These are phyloP conservation scores for Leptoxyphium fumago DNA, from an alignment of 2,329 filamentous ascomycete genomes.

Conservation along the genomic window DNA sequence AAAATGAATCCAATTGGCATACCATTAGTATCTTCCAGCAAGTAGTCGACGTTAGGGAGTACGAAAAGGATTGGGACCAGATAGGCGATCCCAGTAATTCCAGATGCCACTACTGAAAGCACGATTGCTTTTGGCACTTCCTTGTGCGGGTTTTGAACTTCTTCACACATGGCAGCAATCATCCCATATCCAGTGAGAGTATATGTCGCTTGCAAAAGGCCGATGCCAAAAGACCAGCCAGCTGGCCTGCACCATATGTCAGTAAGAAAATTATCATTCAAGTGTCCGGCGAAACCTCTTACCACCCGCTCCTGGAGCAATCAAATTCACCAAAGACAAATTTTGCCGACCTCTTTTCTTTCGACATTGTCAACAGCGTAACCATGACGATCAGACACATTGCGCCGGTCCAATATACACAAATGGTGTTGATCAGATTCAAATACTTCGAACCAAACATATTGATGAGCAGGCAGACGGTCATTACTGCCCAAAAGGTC, in stretches of 20 bases:
- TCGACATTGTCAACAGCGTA: constrained; percentile 43
- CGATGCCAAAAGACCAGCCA: constrained; percentile 61
- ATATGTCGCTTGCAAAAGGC: constrained; percentile 50
- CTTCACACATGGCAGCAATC: constrained; percentile 59
- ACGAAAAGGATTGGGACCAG: constrained; percentile 64
- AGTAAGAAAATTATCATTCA: no score
- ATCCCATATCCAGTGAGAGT: constrained; percentile 55
- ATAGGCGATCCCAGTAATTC: constrained; percentile 51
- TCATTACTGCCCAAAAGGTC: constrained; percentile 57
- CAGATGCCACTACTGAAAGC: constrained; percentile 51
- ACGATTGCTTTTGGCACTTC: constrained; percentile 60
- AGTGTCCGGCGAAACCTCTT: no score
- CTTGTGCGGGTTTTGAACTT: constrained; percentile 51
- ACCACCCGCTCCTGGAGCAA: constrained; percentile 49
- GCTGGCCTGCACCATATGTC: no score
- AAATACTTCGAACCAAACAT: constrained; percentile 47
- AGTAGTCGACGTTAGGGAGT: constrained; percentile 48
- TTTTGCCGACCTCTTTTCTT: constrained; percentile 33
- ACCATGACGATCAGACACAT: constrained; percentile 56
- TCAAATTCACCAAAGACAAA: constrained; percentile 59
- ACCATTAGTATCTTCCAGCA: constrained; percentile 52
- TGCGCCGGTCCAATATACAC: constrained; percentile 55
- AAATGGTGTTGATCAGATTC: constrained; percentile 56
- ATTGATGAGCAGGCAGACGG: constrained; percentile 49
- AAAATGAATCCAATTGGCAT: constrained; percentile 65